Evolutionary conservation across 306 rosid species (phyloP), one percentile per base, ranked within the genome.

Genomic region (Leucaena leucocephala): DNA sequence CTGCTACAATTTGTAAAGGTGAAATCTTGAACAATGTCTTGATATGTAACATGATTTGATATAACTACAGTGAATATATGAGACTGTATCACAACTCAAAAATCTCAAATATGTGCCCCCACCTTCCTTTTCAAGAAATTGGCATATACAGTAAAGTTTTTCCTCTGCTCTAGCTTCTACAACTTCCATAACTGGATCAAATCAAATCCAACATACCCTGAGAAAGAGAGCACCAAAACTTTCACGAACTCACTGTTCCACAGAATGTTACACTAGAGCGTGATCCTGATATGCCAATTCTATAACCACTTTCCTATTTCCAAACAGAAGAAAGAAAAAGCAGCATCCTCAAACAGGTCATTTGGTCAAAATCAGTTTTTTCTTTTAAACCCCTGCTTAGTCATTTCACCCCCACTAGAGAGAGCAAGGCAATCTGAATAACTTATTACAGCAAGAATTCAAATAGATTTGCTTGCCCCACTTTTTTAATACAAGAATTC

Each of bases 111-210:
- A 52, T 16, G 8, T 9, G 8, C 5, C 36, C 35, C 36, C 66
- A 59, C 39, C 42, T 34, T 65, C 81, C 83, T 46, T 83, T 86
- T 74, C 45, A 2, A 81, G 84, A 76, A 78, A 81, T 43, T 19
- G 84, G 81, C 58, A 52, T 79, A 79, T 78, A 52, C 75, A 33
- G 50, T 17, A 50, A 49, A 54, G 55, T 4, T 69, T 68, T 72
- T 65, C 69, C 38, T 12, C 17, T 59, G 8, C 50, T 19, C 10
- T 61, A 57, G 48, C 67, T 44, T n/a, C 17, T 64, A 43, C 39
- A 73, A 46, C 42, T 63, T 40, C 76, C 68, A 43, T 16, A 69
- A 43, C 71, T 36, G 38, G 57, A 78, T 59, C 11, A 4, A 7
- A 16, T 38, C 13, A 65, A 15, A 15, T 38, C 46, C 46, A 16